Percentiles rank a stretch among this genome's conserved stretches.
phyloP scores from a whole-genome alignment of 116 monocot species.

The Zostera marina region DNA sequence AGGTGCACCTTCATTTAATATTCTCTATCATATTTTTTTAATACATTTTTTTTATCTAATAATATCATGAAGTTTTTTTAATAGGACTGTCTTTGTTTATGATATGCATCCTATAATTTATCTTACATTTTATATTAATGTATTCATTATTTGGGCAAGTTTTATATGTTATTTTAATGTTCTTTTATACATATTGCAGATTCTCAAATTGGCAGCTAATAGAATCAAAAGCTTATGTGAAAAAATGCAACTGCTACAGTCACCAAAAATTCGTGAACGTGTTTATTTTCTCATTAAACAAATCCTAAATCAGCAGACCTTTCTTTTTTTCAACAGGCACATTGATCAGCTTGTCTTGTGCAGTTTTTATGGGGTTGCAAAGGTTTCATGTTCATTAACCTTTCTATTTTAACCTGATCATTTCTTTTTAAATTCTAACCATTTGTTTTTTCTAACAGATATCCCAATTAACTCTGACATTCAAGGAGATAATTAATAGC shows the following conservation, averaged over 20 bases:
- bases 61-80: neutral
- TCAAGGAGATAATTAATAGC: conserved; percentile 72
- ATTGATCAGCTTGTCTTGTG: conserved; percentile 93
- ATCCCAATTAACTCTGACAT: conserved; percentile 49
- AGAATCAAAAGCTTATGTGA: conserved; percentile 87
- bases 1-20: conserved; percentile 35
- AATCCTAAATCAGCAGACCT: conserved; percentile 57
- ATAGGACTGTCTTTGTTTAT: neutral
- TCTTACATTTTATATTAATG: neutral
- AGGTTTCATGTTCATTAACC: conserved; percentile 24
- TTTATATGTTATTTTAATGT: neutral
- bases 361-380: conserved; percentile 87
- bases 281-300: conserved; percentile 70
- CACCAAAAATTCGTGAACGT: conserved; percentile 45
- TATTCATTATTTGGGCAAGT: neutral
- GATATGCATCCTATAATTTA: neutral
- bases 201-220: conserved; percentile 79
- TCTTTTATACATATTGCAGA: conserved; percentile 25
- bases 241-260: conserved; percentile 49
- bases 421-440: conserved; percentile 1
- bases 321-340: conserved; percentile 80
- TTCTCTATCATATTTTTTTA: neutral
- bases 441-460: conserved; percentile 50
- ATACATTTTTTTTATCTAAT: neutral
- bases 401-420: neutral